Conservation (phyloP, 371 early-diverging fungal genomes). For the Apophysomyces sp. region DNA sequence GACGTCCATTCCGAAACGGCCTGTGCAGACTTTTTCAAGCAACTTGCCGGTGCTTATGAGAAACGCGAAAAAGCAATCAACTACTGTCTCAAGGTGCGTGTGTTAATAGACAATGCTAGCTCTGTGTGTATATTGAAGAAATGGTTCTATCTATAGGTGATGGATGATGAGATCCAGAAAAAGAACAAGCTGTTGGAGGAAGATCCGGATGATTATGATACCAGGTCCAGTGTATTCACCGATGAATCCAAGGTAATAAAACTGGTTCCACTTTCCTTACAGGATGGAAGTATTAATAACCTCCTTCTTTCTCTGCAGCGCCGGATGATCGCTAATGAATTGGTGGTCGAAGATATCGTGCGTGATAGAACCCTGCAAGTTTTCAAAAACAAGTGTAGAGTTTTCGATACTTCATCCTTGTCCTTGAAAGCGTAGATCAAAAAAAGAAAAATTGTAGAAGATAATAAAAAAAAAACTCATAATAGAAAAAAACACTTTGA, state of each 20-base stretch:
- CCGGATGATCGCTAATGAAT: conserved; percentile 70
- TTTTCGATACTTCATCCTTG: conserved; percentile 61
- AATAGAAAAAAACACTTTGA: neutral
- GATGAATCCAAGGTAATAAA: conserved; percentile 61
- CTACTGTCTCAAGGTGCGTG: conserved; percentile 65
- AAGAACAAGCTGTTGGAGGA: conserved; percentile 57
- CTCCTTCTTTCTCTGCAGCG: conserved; percentile 44
- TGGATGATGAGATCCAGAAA: conserved; percentile 59
- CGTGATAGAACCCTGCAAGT: conserved; percentile 69
- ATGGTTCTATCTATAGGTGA: conserved; percentile 41
- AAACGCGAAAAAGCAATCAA: conserved; percentile 70
- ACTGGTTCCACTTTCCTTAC: no score
- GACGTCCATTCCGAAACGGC: conserved; percentile 65
- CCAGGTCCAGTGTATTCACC: conserved; percentile 56
- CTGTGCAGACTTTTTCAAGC: conserved; percentile 67
- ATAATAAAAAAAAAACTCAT: neutral
- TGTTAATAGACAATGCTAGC: neutral
- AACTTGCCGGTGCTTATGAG: conserved; percentile 64
- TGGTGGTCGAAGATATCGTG: conserved; percentile 72
- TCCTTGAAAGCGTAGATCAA: conserved; percentile 15
- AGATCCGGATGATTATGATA: conserved; percentile 62
- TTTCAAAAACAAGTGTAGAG: conserved; percentile 66
- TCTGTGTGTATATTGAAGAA: no score
- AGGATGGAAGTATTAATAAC: no score
- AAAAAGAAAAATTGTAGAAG: conserved; percentile 1